These are phyloP conservation scores for Trichomonascaceae sp. DNA, from an alignment of 1,139 yeast species.

Conservation along the genomic window DNA sequence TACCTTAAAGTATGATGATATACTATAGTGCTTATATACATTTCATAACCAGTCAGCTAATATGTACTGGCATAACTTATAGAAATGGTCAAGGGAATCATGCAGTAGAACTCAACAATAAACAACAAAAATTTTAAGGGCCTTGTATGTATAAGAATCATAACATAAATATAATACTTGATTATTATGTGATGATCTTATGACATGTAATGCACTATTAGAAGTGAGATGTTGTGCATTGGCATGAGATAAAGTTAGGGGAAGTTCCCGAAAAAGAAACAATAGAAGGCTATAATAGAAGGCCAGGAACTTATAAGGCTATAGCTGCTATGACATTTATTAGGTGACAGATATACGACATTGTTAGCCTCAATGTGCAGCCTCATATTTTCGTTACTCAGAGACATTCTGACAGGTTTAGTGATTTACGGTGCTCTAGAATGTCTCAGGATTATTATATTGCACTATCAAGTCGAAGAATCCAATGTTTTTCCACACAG, in stretches of 20 bases:
- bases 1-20: too few relatives aligned
- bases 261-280: not conserved
- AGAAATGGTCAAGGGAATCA: not conserved
- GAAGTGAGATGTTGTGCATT: not conserved
- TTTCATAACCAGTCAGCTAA: not conserved
- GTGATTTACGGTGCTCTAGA: not conserved
- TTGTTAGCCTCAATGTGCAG: not conserved
- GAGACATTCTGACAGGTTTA: not conserved
- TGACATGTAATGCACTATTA: not conserved
- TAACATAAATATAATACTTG: not conserved
- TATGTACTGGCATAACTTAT: not conserved
- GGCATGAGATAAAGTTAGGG: not conserved
- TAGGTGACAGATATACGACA: not conserved
- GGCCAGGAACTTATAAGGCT: not conserved
- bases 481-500: not conserved
- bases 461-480: not conserved
- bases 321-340: not conserved
- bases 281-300: too few relatives aligned
- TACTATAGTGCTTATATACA: not conserved
- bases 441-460: not conserved
- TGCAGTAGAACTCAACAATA: not conserved
- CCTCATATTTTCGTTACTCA: not conserved
- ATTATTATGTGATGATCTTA: too few relatives aligned
- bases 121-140: not conserved
- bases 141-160: not conserved